Conservation (phyloP, 257 asterid species). For the Nicotiana obtusifolia region DNA sequence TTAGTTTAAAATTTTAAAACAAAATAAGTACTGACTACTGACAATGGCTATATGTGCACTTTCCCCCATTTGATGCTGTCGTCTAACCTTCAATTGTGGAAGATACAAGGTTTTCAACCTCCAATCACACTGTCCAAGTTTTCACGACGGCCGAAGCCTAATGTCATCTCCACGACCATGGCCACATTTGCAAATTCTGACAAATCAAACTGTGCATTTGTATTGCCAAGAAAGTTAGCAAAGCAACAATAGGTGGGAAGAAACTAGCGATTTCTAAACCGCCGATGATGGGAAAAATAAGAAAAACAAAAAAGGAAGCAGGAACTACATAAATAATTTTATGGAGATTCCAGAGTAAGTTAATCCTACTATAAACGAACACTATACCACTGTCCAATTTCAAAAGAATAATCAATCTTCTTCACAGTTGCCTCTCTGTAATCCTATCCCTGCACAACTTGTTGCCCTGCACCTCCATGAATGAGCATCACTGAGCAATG, state of each 20-base stretch:
- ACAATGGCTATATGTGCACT: too few relatives aligned
- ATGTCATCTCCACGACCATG: background rate
- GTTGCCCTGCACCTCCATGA: conserved; percentile 50
- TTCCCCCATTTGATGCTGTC: too few relatives aligned
- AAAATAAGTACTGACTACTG: too few relatives aligned
- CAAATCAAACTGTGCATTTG: background rate
- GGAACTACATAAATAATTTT: conserved; percentile 15
- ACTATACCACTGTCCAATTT: conserved; percentile 37
- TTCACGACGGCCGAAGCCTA: too few relatives aligned
- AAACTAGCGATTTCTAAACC: conserved; percentile 16
- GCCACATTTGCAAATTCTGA: background rate
- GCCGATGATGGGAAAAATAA: background rate
- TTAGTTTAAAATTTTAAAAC: too few relatives aligned
- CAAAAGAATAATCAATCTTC: conserved; percentile 28
- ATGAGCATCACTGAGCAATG: conserved; percentile 59
- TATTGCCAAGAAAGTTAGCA: background rate
- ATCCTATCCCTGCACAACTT: conserved; percentile 41
- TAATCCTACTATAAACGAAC: conserved; percentile 30
- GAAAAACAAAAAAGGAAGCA: background rate
- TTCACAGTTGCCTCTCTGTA: conserved; percentile 2
- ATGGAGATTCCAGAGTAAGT: conserved; percentile 5
- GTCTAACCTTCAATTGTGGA: too few relatives aligned
- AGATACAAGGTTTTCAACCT: too few relatives aligned
- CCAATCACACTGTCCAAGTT: too few relatives aligned
- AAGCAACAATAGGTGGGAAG: conserved; percentile 20